These are phyloP conservation scores for Fabrea salina DNA, from an alignment of 169 alveolate species.

Conservation along the genomic window DNA sequence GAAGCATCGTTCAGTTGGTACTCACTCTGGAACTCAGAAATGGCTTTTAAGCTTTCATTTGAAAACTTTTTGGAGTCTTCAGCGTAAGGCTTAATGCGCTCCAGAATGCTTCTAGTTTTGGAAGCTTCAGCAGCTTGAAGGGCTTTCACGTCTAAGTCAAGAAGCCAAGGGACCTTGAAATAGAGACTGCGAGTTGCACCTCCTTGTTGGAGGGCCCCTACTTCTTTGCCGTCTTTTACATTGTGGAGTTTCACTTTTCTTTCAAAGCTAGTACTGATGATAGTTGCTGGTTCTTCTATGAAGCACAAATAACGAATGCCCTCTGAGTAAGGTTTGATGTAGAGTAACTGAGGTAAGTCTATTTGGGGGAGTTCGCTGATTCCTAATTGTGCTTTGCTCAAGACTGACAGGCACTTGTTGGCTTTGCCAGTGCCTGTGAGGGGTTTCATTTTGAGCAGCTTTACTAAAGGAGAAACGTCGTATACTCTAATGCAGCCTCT, in stretches of 20 bases:
- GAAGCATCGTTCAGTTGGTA: too few species aligned
- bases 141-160: too few species aligned
- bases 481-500: conserved; percentile 1
- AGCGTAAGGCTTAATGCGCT: too few species aligned
- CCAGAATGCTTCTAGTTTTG: too few species aligned
- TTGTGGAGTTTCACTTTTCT: background rate
- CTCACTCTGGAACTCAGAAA: too few species aligned
- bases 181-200: too few species aligned
- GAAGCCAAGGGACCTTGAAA: too few species aligned
- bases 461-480: background rate
- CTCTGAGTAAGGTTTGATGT: background rate
- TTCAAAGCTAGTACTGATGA: conserved; percentile 16
- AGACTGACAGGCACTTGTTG: background rate
- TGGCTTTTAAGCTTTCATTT: too few species aligned
- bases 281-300: background rate
- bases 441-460: background rate
- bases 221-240: background rate
- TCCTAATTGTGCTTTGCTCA: background rate
- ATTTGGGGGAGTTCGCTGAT: background rate
- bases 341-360: background rate
- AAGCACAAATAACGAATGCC: conserved; percentile 3
- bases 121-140: too few species aligned
- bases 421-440: background rate
- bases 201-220: conserved; percentile 29
- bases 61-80: too few species aligned